Base-by-base conservation (phyloP, 75 land plant species). In the Ceratopteris richardii region DNA sequence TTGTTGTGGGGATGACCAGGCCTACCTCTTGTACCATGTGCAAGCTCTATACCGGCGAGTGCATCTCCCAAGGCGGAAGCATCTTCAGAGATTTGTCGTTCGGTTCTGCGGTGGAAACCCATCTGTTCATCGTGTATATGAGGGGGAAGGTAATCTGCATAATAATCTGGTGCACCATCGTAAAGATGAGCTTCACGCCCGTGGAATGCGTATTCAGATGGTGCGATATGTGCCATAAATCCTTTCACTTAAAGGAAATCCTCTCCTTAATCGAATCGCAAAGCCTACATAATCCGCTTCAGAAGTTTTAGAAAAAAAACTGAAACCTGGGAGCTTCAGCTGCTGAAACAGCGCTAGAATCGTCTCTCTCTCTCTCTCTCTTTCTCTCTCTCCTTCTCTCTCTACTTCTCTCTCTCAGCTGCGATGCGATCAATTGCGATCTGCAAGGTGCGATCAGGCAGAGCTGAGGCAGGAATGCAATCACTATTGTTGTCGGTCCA, bases 61-160 rank as follows among this genome's bases (percentile, higher is more conserved):
- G 21, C 48, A 46, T 46, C 48, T 46, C 14, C 48, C 48, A 46
- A 46, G 14, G 14, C 48, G 4, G 48, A 17, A 46, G n/a, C 48
- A 46, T 46, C 48, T 3, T 46, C 48, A 14, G 48, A 17, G 4
- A 46, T 2, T 17, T 33, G 37, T 3, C 9, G 37, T 33, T 33
- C 7, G 7, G 3, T 3, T n/a, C n/a, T n/a, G 7, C 37, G 37
- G 37, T 33, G 37, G 37, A 33, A 33, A 33, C 7, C 37, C 37
- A 33, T 33, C 7, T 3, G 37, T 4, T 33, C 37, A 33, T 9
- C 37, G 9, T 3, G 37, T 33, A 33, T 9, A 3, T 33, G 37
- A 9, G 37, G 37, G 9, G 37, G 37, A 9, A 33, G 37, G 9
- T 33, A 33, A 9, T 33, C 37, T 33, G 7, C 37, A 46, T 46